Percentiles rank a stretch among this genome's conserved stretches.
Conservation (phyloP, 1,284 basidiomycete genomes). For the Ustilago cynodontis region DNA sequence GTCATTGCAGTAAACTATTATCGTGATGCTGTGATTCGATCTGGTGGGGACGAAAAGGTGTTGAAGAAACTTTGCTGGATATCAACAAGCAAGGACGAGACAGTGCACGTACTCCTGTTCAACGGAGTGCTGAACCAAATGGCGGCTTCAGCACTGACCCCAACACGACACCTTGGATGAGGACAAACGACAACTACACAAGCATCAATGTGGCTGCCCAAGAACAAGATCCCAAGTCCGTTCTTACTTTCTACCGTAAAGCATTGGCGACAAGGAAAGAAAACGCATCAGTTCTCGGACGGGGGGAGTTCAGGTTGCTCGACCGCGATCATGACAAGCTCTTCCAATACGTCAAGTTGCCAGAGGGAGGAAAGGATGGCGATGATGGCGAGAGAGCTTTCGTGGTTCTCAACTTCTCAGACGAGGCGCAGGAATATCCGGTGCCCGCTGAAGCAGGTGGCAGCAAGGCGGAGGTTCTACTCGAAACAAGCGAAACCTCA, state of each 20-base stretch:
- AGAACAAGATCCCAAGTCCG: slow-evolving; percentile 73
- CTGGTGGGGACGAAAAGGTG: slow-evolving; percentile 58
- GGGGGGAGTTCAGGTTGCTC: slow-evolving; percentile 76
- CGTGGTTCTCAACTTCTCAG: slow-evolving; percentile 46
- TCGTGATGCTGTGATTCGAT: slow-evolving; percentile 19
- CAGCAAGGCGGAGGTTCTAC: slow-evolving; percentile 15
- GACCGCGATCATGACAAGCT: slow-evolving; percentile 73
- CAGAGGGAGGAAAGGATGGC: slow-evolving; percentile 67
- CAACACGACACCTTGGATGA: slow-evolving; percentile 77
- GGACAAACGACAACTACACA: slow-evolving; percentile 78
- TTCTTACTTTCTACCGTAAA: slow-evolving; percentile 76
- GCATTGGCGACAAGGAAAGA: slow-evolving; percentile 75
- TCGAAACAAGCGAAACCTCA: slow-evolving; percentile 15
- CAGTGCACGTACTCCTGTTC: slow-evolving; percentile 78
- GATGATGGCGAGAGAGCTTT: slow-evolving; percentile 24
- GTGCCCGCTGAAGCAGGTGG: slow-evolving; percentile 36
- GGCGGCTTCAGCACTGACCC: slow-evolving; percentile 77
- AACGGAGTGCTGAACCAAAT: slow-evolving; percentile 76
- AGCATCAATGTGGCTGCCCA: slow-evolving; percentile 77
- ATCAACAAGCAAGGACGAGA: slow-evolving; percentile 79
- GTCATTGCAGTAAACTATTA: slow-evolving; percentile 49
- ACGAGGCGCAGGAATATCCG: slow-evolving; percentile 15
- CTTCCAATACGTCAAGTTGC: slow-evolving; percentile 74
- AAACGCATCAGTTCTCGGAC: slow-evolving; percentile 74
- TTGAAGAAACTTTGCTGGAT: slow-evolving; percentile 71